phyloP scores from a whole-genome alignment of 2,329 filamentous ascomycete species.

The Paraphoma sp. region DNA sequence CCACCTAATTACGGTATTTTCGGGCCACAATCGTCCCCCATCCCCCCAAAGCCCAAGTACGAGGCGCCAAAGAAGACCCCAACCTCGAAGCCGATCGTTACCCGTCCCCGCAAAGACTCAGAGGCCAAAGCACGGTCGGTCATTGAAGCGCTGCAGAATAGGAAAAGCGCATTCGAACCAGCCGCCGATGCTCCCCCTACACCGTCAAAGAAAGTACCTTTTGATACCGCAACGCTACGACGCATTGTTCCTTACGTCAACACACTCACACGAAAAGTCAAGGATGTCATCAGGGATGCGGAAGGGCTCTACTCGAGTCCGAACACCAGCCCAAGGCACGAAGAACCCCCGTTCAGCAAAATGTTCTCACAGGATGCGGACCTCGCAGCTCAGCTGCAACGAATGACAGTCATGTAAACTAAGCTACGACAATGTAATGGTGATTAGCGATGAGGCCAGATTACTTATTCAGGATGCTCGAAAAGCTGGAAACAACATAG shows the following conservation, averaged over 20 bases:
- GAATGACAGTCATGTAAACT: constrained; percentile 50
- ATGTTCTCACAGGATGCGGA: constrained; percentile 43
- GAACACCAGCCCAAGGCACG: constrained; percentile 41
- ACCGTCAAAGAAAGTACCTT: constrained; percentile 65
- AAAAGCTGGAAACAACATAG: background rate
- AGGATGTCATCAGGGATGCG: constrained; percentile 55
- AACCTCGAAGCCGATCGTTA: constrained; percentile 33
- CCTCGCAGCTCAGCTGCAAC: constrained; percentile 46
- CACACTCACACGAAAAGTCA: constrained; percentile 56
- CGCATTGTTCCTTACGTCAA: constrained; percentile 65
- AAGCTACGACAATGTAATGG: constrained; percentile 26
- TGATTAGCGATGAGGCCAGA: constrained; percentile 2
- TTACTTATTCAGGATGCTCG: background rate
- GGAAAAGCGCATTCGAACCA: constrained; percentile 45
- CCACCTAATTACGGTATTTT: constrained; percentile 46
- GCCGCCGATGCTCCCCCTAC: constrained; percentile 31
- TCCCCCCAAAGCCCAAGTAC: constrained; percentile 33
- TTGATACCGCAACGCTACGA: constrained; percentile 69
- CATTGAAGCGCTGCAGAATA: constrained; percentile 65
- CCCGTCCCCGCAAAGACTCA: constrained; percentile 61
- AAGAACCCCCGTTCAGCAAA: constrained; percentile 45
- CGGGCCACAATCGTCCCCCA: constrained; percentile 40
- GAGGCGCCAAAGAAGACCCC: constrained; percentile 37
- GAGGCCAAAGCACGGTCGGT: constrained; percentile 67
- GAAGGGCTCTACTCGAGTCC: constrained; percentile 57